A percentile compares a stretch with the other conserved stretches of the same genome.
These are phyloP conservation scores for Platanus orientalis DNA, from an alignment of 164 flowering plant species.

Conservation along the genomic window DNA sequence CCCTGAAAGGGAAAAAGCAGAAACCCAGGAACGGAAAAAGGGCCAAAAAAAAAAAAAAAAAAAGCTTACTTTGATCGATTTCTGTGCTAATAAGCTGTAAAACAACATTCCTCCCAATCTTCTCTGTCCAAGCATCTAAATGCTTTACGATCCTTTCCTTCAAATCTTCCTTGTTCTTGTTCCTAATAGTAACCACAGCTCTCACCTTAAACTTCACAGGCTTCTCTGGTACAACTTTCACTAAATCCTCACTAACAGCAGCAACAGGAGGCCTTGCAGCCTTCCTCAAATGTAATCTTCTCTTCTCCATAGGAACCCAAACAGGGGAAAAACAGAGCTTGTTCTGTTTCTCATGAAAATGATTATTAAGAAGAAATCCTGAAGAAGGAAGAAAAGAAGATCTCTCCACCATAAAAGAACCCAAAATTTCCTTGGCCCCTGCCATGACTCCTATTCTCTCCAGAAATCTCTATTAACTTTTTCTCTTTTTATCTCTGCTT, in stretches of 20 bases:
- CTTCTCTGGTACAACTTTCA: slow-evolving; percentile 37
- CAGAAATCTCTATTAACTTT: not conserved
- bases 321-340: slow-evolving; percentile 23
- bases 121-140: slow-evolving; percentile 73
- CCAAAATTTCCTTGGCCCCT: slow-evolving; percentile 55
- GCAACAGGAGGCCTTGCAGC: slow-evolving; percentile 33
- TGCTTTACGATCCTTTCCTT: slow-evolving; percentile 60
- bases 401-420: slow-evolving; percentile 37
- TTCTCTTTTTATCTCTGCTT: not conserved
- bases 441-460: slow-evolving; percentile 38
- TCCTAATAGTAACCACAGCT: slow-evolving; percentile 77
- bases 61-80: slow-evolving; percentile 68
- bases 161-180: slow-evolving; percentile 76
- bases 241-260: slow-evolving; percentile 66
- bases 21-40: no score
- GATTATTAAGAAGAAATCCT: slow-evolving; percentile 14
- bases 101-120: slow-evolving; percentile 72
- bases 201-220: slow-evolving; percentile 68
- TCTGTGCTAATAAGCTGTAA: slow-evolving; percentile 71
- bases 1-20: no score
- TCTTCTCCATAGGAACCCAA: slow-evolving; percentile 13
- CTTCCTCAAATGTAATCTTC: slow-evolving; percentile 17
- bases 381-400: slow-evolving; percentile 36
- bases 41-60: not conserved
- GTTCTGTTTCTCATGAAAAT: slow-evolving; percentile 15